Evolutionary conservation across 192 early-diverging fungal species (phyloP), one percentile per base, ranked within the genome.

Genomic region (Coemansia guatemalensis): DNA sequence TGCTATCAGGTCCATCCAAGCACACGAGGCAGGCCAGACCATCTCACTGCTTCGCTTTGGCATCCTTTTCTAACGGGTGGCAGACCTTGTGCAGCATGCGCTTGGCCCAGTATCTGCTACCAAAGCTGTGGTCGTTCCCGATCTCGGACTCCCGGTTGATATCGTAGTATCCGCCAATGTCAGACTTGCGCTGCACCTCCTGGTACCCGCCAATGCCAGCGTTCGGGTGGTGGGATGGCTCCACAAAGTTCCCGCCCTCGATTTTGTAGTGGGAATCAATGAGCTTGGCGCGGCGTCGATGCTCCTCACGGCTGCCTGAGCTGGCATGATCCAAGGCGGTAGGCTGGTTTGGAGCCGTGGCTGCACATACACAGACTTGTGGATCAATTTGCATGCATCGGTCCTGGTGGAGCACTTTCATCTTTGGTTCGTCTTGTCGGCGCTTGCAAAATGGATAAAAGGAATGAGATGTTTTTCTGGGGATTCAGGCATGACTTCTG

Each of bases 151-250:
- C 59, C 21, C 70, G 51, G 30, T 60, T 51, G 26, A 73, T 55
- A 2, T 62, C 60, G 64, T 32, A 49, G 56, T 67, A 73, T 9
- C 70, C 70, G 64, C 70, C 70, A 30, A 73, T 73, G 17, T 58
- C 50, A 5, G 70, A 73, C 17, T 41, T 29, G 64, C 55, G 64
- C 47, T 24, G 55, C 49, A 73, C 55, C 8, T 62, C 60, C 0
- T 8, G 7, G 39, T 58, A 67, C n/a, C 70, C 70, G 54, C 70
- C 70, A 30, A 73, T 66, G 7, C 70, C 70, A 4, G 64, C 70
- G 23, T 67, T 73, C 14, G 70, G 70, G 41, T 73, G 70, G 12
- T 35, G 2, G 5, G 21, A 26, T 5, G 64, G 70, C 55, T 24
- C 56, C 23, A 51, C 26, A 2, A 48, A 25, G 59, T 49, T 21